These are phyloP conservation scores for Cladosporium sp. DNA, from an alignment of 2,329 filamentous ascomycete species.

Conservation along the genomic window DNA sequence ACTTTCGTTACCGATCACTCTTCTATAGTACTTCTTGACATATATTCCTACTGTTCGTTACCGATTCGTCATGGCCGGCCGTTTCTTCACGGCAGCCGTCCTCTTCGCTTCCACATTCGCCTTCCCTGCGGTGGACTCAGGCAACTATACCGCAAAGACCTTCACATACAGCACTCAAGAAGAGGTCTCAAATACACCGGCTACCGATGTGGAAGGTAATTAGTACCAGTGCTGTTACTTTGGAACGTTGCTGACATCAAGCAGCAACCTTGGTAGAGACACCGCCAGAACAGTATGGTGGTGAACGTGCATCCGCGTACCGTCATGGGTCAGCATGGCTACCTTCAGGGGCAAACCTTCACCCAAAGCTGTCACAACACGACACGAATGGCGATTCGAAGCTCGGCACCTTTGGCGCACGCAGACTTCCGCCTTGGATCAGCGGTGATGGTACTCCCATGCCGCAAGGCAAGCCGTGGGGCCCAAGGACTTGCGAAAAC, in stretches of 20 bases:
- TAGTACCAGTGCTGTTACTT: neutral
- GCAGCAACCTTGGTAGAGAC: constrained; percentile 26
- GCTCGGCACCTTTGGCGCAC: constrained; percentile 24
- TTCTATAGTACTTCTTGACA: too few relatives aligned
- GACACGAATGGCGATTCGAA: constrained; percentile 24
- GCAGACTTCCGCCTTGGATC: constrained; percentile 22
- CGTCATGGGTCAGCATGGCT: constrained; percentile 13
- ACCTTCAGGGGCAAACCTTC: constrained; percentile 3
- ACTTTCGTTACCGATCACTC: neutral
- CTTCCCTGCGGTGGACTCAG: neutral
- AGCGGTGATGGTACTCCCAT: constrained; percentile 17
- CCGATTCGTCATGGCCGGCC: constrained; percentile 6
- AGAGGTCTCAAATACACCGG: constrained; percentile 9
- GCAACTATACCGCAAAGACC: constrained; percentile 9
- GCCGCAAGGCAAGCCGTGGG: constrained; percentile 25
- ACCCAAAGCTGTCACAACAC: constrained; percentile 18
- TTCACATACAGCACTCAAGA: constrained; percentile 6
- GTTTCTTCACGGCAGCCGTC: constrained; percentile 12
- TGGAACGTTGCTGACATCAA: constrained; percentile 13
- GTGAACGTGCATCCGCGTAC: constrained; percentile 5
- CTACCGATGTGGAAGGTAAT: constrained; percentile 3
- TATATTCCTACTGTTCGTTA: neutral
- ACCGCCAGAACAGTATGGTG: constrained; percentile 5
- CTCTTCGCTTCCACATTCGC: constrained; percentile 10
- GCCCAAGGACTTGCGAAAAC: constrained; percentile 20